Evolutionary conservation across 305 asterid genomes (phyloP).

Genomic region (Solanum aculeatissimum): DNA sequence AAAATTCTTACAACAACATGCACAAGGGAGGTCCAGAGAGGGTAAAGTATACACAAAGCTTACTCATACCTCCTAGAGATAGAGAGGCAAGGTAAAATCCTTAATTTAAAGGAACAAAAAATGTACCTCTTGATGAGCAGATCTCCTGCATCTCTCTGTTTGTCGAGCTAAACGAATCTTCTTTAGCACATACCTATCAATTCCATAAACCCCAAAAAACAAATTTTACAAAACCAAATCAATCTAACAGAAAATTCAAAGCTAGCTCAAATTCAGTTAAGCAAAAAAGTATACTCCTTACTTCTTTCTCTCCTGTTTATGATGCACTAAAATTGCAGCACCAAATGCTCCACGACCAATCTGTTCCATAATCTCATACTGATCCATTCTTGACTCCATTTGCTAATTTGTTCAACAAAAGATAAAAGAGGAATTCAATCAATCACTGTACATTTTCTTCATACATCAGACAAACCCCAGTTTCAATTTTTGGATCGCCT

Average conservation of each 20-base stretch:
- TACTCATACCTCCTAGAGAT: background rate
- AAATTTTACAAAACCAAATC: background rate
- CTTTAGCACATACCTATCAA: slow-evolving; percentile 75
- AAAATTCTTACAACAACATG: background rate
- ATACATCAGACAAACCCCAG: background rate
- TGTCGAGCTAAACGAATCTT: slow-evolving; percentile 96
- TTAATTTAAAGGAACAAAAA: background rate
- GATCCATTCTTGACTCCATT: slow-evolving; percentile 92
- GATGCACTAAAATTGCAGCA: slow-evolving; percentile 91
- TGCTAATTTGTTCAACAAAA: background rate
- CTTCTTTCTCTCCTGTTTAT: slow-evolving; percentile 80
- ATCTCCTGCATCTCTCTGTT: slow-evolving; percentile 94
- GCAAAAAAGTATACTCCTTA: slow-evolving; percentile 11
- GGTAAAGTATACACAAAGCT: background rate
- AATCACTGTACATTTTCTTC: background rate
- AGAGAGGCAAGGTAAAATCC: background rate
- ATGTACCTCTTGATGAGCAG: slow-evolving; percentile 92
- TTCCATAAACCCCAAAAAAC: slow-evolving; percentile 5
- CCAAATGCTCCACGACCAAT: slow-evolving; percentile 99
- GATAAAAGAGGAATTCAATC: background rate
- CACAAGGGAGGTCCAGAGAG: background rate
- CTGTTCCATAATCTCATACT: slow-evolving; percentile 99
- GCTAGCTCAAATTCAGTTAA: background rate
- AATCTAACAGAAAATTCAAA: background rate
- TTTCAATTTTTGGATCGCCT: background rate